Base-by-base conservation (phyloP, 768 basidiomycete genomes). In the Mycena vitilis region DNA sequence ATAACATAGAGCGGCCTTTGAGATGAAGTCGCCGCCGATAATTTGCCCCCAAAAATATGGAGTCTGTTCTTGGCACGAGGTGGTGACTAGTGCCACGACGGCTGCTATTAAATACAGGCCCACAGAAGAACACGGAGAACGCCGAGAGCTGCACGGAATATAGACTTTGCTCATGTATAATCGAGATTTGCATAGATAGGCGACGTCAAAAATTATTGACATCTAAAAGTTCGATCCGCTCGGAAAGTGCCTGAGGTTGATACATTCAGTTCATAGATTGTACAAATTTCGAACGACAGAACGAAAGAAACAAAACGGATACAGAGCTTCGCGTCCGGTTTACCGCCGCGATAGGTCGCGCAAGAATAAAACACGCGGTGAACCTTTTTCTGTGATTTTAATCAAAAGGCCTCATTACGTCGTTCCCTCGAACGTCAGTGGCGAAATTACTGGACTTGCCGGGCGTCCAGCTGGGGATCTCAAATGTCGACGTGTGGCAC, bases 401-500 rank as follows among this genome's bases (percentile, higher is more conserved):
- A 56, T 84, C 82, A 68, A 78, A 83, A 16, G 78, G 75, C 42
- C 77, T 75, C 84, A 85, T 85, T 36, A 79, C 77, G 0, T 74
- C 75, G 72, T 85, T 86, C 37, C 78, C 79, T 55, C 81, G 77
- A 61, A 87, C 83, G 66, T 85, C 83, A 48, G 80, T 81, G 37
- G 83, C 84, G 71, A 87, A 87, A 61, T 82, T 81, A 70, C 85
- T 85, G 58, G 71, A 71, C n/a, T 78, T 77, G 18, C 84, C 85
- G 56, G 75, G 71, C 71, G 74, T 79, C 84, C 84, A 86, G 69
- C 76, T 76, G 11, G 85, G 82, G 7, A 79, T 71, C 70, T 86
- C 86, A 67, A 86, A 87, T 38, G 82, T 79, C 40, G 82, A 74
- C n/a, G 80, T 80, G 74, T 86, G 84, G 74, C 83, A 85, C 85